Evolutionary conservation across 1,139 yeast genomes (phyloP).

Genomic region (Zygoascus meyerae): DNA sequence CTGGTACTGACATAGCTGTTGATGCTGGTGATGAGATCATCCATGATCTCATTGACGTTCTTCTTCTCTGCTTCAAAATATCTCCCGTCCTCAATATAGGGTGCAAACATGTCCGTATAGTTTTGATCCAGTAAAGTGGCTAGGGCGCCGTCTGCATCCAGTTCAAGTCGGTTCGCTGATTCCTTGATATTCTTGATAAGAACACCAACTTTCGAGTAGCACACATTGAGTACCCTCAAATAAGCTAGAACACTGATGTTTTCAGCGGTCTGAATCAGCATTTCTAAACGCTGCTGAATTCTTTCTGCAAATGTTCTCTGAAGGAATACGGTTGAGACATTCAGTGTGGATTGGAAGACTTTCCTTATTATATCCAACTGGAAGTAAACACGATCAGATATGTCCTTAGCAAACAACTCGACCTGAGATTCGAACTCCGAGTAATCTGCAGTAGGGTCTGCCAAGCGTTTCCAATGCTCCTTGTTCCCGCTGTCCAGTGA

Average conservation of each 20-base stretch:
- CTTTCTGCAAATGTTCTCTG: conserved; percentile 75
- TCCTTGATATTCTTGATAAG: conserved; percentile 64
- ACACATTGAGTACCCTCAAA: conserved; percentile 65
- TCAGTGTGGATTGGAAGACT: conserved; percentile 64
- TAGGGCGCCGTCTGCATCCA: conserved; percentile 44
- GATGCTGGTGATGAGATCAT: conserved; percentile 29
- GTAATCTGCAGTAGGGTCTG: conserved; percentile 42
- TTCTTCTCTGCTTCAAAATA: conserved; percentile 73
- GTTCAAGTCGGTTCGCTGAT: conserved; percentile 36
- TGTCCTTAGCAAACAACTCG: conserved; percentile 38
- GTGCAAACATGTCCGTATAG: conserved; percentile 64
- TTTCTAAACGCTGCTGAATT: conserved; percentile 60
- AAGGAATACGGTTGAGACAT: conserved; percentile 63
- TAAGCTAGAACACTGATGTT: conserved; percentile 60
- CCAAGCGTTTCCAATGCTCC: conserved; percentile 43
- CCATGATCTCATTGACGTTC: conserved; percentile 58
- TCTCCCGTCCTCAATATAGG: conserved; percentile 59
- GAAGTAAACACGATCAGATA: conserved; percentile 47
- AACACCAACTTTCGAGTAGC: conserved; percentile 55
- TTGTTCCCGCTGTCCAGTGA: conserved; percentile 32
- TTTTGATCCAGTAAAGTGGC: conserved; percentile 63
- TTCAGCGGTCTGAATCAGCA: conserved; percentile 58
- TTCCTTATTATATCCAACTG: conserved; percentile 70
- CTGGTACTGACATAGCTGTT: conserved; percentile 24
- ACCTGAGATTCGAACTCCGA: conserved; percentile 38